A percentile compares a stretch with the other conserved stretches of the same genome.
phyloP scores from a whole-genome alignment of 192 early-diverging fungal genomes.

The Pecoramyces ruminantium region DNA sequence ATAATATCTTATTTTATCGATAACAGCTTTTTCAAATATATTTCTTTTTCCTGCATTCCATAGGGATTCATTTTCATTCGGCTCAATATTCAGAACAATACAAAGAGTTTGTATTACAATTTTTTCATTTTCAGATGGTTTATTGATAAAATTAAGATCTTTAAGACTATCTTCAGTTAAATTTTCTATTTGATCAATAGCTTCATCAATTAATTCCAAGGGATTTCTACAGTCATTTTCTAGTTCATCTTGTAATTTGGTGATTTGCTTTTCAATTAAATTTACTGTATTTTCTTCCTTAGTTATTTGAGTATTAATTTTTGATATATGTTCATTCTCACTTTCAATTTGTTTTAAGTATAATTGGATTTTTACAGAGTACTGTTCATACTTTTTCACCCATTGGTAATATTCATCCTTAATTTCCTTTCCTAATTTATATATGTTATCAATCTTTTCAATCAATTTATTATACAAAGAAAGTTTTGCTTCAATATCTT shows the following conservation, averaged over 20 bases:
- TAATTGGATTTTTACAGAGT: background rate
- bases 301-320: background rate
- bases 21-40: background rate
- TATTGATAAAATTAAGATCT: background rate
- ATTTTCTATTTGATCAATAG: background rate
- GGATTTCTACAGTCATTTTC: background rate
- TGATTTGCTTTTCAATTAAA: background rate
- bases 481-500: background rate
- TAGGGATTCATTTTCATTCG: background rate
- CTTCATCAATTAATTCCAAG: background rate
- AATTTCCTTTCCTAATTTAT: background rate
- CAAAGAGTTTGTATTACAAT: background rate
- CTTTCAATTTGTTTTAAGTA: background rate
- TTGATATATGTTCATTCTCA: background rate
- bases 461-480: background rate
- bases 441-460: background rate
- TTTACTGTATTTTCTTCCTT: background rate
- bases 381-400: background rate
- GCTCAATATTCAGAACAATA: background rate
- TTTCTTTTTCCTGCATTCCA: background rate
- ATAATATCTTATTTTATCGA: background rate
- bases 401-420: background rate
- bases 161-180: background rate
- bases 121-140: background rate
- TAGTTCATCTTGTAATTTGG: background rate